These are phyloP conservation scores for Botryosphaeria agaves DNA, from an alignment of 2,329 filamentous ascomycete species.

Conservation along the genomic window DNA sequence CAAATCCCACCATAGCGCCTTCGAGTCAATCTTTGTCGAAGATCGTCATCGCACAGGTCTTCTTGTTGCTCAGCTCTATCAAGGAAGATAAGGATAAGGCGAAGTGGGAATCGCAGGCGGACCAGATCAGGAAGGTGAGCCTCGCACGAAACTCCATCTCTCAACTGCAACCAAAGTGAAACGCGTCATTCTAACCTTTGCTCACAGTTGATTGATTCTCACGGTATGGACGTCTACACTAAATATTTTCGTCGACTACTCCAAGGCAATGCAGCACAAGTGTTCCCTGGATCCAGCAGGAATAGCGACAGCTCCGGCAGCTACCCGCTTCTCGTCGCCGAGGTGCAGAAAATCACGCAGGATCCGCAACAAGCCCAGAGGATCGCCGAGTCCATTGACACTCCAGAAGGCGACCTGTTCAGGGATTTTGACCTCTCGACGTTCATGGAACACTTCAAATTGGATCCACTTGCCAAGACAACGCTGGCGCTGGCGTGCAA, in stretches of 20 bases:
- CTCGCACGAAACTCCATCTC: background rate
- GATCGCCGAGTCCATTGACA: constrained; percentile 87
- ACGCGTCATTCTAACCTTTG: constrained; percentile 1
- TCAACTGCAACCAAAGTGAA: background rate
- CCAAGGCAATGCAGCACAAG: constrained; percentile 75
- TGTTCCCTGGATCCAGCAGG: constrained; percentile 68
- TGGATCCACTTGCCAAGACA: constrained; percentile 76
- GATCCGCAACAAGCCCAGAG: constrained; percentile 71
- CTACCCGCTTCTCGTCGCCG: constrained; percentile 64
- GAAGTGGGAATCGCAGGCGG: constrained; percentile 85
- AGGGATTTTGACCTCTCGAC: constrained; percentile 91
- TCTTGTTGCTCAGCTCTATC: constrained; percentile 81
- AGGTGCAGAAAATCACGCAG: constrained; percentile 72
- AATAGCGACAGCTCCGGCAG: constrained; percentile 60
- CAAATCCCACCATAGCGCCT: constrained; percentile 24
- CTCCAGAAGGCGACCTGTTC: constrained; percentile 80
- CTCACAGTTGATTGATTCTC: constrained; percentile 75
- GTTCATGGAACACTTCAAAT: constrained; percentile 90
- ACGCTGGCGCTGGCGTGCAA: constrained; percentile 81
- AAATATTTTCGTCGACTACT: constrained; percentile 92
- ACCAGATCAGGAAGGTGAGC: constrained; percentile 78
- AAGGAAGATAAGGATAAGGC: constrained; percentile 83
- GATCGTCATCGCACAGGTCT: constrained; percentile 90
- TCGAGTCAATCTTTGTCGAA: constrained; percentile 47
- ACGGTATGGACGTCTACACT: constrained; percentile 98